phyloP scores from a whole-genome alignment of 192 early-diverging fungal genomes.

The Podochytrium sp. region DNA sequence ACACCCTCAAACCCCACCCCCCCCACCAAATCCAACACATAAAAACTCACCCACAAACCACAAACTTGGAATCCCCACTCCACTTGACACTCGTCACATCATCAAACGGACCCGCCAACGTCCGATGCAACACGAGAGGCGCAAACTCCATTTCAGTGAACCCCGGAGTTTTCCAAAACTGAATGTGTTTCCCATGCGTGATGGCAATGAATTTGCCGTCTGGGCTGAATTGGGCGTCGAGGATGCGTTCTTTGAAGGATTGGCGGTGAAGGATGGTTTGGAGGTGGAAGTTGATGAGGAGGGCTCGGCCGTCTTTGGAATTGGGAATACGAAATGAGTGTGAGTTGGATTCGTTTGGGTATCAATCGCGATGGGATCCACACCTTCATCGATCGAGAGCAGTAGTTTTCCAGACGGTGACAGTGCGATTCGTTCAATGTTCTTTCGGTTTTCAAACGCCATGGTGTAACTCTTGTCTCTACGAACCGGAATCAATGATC shows the following conservation, averaged over 20 bases:
- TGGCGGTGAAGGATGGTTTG: slow-evolving; percentile 86
- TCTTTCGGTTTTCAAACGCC: slow-evolving; percentile 91
- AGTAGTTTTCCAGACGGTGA: slow-evolving; percentile 86
- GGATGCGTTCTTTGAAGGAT: slow-evolving; percentile 82
- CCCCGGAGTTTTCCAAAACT: slow-evolving; percentile 93
- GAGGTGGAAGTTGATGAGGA: slow-evolving; percentile 85
- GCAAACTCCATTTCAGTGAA: slow-evolving; percentile 84
- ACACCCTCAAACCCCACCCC: too few relatives aligned
- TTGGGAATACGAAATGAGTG: too few relatives aligned
- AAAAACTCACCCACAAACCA: slow-evolving; percentile 40
- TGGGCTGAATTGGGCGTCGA: slow-evolving; percentile 89
- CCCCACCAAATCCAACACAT: not conserved
- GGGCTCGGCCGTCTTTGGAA: slow-evolving; percentile 82
- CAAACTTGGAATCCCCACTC: slow-evolving; percentile 82
- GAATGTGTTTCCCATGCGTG: slow-evolving; percentile 79
- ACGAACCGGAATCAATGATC: too few relatives aligned
- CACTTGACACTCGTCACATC: slow-evolving; percentile 83
- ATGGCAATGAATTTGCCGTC: slow-evolving; percentile 89
- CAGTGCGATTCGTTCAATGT: slow-evolving; percentile 88
- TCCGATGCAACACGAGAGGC: slow-evolving; percentile 85
- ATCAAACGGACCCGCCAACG: slow-evolving; percentile 81
- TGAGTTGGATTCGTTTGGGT: too few relatives aligned
- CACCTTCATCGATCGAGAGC: slow-evolving; percentile 89
- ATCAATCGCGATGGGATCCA: too few relatives aligned
- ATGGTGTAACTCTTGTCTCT: slow-evolving; percentile 92